Percentiles rank a stretch among this genome's conserved stretches.
These are phyloP conservation scores for Rutstroemia sp. DNA, from an alignment of 2,329 filamentous ascomycete genomes.

Conservation along the genomic window DNA sequence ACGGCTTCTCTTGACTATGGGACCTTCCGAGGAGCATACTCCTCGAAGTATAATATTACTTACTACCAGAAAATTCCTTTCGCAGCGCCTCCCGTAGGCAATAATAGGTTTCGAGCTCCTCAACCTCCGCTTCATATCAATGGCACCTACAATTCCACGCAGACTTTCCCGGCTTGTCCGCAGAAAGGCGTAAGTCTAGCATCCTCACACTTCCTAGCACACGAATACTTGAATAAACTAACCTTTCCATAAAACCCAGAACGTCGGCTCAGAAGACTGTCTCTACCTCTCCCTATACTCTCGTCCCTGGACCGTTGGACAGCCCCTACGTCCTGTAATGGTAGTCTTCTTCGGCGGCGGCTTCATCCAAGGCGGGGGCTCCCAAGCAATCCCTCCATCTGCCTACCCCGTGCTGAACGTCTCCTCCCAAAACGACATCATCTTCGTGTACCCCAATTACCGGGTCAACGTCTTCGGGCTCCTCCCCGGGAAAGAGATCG, in stretches of 20 bases:
- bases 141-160: slow-evolving; percentile 46
- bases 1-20: slow-evolving; percentile 40
- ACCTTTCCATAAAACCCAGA: slow-evolving; percentile 15
- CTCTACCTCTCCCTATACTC: slow-evolving; percentile 54
- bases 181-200: slow-evolving; percentile 41
- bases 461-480: slow-evolving; percentile 64
- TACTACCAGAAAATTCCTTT: slow-evolving; percentile 56
- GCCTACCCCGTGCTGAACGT: slow-evolving; percentile 52
- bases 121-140: slow-evolving; percentile 45
- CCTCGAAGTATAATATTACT: slow-evolving; percentile 45
- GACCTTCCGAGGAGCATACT: slow-evolving; percentile 45
- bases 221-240: background rate
- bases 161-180: slow-evolving; percentile 49
- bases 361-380: slow-evolving; percentile 50
- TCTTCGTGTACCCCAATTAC: slow-evolving; percentile 55
- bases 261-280: slow-evolving; percentile 52
- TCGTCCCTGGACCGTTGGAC: slow-evolving; percentile 42
- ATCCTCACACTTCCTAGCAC: background rate
- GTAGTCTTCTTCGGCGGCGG: slow-evolving; percentile 55
- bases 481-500: slow-evolving; percentile 46
- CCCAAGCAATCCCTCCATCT: slow-evolving; percentile 46
- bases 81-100: slow-evolving; percentile 48
- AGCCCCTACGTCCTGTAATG: slow-evolving; percentile 47
- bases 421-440: slow-evolving; percentile 38
- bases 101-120: slow-evolving; percentile 53